phyloP scores from a whole-genome alignment of 1,139 yeast genomes.

The Debaryomyces fabryi region DNA sequence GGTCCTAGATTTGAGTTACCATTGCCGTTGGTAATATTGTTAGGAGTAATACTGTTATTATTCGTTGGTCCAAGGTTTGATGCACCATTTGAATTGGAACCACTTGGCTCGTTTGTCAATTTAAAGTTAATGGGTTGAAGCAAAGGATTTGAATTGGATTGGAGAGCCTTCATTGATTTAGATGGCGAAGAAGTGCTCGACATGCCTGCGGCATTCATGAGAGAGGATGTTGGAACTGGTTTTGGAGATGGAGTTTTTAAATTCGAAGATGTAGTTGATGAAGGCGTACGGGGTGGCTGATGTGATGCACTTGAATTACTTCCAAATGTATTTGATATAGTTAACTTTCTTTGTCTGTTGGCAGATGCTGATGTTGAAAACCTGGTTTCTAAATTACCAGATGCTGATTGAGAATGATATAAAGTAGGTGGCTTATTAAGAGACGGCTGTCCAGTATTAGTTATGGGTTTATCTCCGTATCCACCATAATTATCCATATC shows the following conservation, averaged over 20 bases:
- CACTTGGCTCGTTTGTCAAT: conserved; percentile 11
- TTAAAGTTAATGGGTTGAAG: conserved; percentile 64
- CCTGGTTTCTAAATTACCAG: conserved; percentile 45
- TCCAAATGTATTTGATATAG: conserved; percentile 41
- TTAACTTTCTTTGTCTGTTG: conserved; percentile 36
- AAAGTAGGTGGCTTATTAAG: conserved; percentile 54
- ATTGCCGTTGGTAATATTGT: not conserved
- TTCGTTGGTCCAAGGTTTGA: not conserved
- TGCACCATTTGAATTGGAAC: not conserved
- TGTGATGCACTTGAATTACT: conserved; percentile 17
- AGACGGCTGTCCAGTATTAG: conserved; percentile 28
- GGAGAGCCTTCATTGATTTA: conserved; percentile 59
- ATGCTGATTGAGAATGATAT: conserved; percentile 52
- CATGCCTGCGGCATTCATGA: conserved; percentile 19
- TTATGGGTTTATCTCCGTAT: conserved; percentile 15
- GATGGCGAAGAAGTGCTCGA: conserved; percentile 44
- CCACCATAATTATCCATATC: conserved; percentile 39
- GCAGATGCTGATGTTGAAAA: conserved; percentile 24
- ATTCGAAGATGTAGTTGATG: conserved; percentile 26
- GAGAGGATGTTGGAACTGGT: conserved; percentile 32
- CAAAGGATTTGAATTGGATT: conserved; percentile 47
- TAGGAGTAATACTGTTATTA: not conserved
- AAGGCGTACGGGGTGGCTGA: conserved; percentile 40
- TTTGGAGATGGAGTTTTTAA: conserved; percentile 45
- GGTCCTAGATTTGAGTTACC: not conserved